Base-by-base conservation (phyloP, 2,329 filamentous ascomycete species). In the Pyrenochaeta sp. region DNA sequence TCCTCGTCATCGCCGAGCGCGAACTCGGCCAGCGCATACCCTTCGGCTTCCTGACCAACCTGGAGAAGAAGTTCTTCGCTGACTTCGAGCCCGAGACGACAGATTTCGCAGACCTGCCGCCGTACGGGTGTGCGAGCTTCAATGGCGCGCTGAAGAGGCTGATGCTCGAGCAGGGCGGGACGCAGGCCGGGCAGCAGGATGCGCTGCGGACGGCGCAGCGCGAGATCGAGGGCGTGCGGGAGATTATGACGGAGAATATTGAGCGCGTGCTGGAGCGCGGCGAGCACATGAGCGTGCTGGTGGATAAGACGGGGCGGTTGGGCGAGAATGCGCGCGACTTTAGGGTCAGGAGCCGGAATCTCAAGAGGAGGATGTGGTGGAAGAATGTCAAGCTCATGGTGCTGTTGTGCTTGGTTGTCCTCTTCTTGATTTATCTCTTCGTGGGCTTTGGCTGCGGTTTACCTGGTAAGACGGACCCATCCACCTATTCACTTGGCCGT, bases 341-440 rank as follows among this genome's bases (percentile, higher is more conserved):
- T 68, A 80, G 94, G 38, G 86, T 97, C 13, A 81, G 93, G 58
- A 95, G 89, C 69, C 79, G 91, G 18, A 91, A 90, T 1, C 72
- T 99, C 60, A 89, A 94, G 76, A 82, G 95, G 67, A 83, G 87
- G 73, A 97, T 99, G 94, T 99, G 94, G 94, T 97, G 93, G 93
- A 97, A 97, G 85, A 97, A 99, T 71, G 82, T 96, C 31, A 95
- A 95, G 77, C 75, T 99, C 58, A 96, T 97, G 91, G 86, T 83
- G 6, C 72, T 99, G 59, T 67, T 92, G 50, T 78, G 73, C 3
- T 65, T 96, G 30, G 90, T 92, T 2, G 73, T 94, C 18, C 70
- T 89, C 7, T 89, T 89, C 63, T 73, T 89, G 71, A 63, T 89
- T 3, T 90, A 89, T 66, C 63, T 90, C 9, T 84, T 89, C 56